Base-by-base conservation (phyloP, 1,139 yeast genomes). In the Suhomyces choctaworum region DNA sequence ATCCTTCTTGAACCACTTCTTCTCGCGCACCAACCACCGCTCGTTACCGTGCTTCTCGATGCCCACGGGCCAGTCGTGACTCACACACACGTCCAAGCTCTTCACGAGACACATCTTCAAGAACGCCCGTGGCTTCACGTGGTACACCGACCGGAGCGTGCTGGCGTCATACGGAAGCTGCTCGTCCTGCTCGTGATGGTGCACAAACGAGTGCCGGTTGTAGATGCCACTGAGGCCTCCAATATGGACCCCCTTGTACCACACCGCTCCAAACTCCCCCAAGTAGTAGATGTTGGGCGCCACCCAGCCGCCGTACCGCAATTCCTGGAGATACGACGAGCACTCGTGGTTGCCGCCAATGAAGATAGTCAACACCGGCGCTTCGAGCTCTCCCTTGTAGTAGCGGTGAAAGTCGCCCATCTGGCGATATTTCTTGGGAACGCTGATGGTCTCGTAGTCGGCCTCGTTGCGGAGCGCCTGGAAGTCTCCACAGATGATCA, bases 261-360 rank as follows among this genome's bases (percentile, higher is more conserved):
- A 79, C 2, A 94, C 65, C 4, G 80, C 78, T 10, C 92, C 89
- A 27, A 81, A 76, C 28, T 80, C 78, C 0, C 98, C 99, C 52
- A 92, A 58, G 53, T 81, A 94, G 58, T 83, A 94, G n/a, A 92
- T 88, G 46, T 84, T 82, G 1, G 88, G 88, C 1, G 96, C 95
- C 1, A 86, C 92, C 89, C 94, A 94, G 0, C 99, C 99, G 8
- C 99, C 99, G 54, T 73, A 77, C 44, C 78, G 78, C 41, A 90
- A 62, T 48, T 86, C 90, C 47, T 77, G 72, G 45, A 92, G 53
- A 56, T 85, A 87, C 42, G 81, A 77, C 39, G 94, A 84, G 7
- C 94, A 80, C 54, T 92, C 99, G 52, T 92, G 99, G 60, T 92
- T 92, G 0, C 99, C 99, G 3, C 98, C 98, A 29, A 94, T 78